Evolutionary conservation across 139 green algal species (phyloP).

Genomic region (Chlorella ohadii): DNA sequence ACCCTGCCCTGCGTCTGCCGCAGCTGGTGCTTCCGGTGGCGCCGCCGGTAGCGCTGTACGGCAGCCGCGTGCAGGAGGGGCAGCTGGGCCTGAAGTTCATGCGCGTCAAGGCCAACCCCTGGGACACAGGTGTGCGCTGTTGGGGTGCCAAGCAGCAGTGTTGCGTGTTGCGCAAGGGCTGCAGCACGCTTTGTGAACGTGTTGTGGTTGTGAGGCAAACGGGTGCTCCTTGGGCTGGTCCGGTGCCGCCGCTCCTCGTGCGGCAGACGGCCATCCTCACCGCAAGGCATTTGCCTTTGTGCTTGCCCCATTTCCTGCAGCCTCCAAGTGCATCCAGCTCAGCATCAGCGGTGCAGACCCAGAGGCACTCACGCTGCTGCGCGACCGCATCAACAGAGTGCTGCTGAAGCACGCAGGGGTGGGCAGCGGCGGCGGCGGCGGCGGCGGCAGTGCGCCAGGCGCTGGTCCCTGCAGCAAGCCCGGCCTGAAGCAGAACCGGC

Average conservation of each 20-base stretch:
- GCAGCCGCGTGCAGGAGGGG: conserved; percentile 27
- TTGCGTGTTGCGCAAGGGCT: too few relatives aligned
- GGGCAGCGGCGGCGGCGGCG: background rate
- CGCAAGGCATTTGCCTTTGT: too few relatives aligned
- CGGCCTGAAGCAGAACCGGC: background rate
- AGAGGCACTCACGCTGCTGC: background rate
- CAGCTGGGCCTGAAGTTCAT: conserved; percentile 51
- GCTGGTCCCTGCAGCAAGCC: background rate
- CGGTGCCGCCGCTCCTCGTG: too few relatives aligned
- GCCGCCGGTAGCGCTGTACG: conserved; percentile 43
- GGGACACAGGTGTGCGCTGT: conserved; percentile 43
- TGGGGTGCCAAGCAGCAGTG: too few relatives aligned
- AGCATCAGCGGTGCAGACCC: conserved; percentile 12
- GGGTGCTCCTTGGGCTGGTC: too few relatives aligned
- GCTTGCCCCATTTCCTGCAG: background rate
- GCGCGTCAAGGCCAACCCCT: conserved; percentile 36
- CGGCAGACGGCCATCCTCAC: too few relatives aligned
- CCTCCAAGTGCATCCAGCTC: conserved; percentile 33
- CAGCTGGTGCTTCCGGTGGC: conserved; percentile 36
- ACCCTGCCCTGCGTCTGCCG: background rate
- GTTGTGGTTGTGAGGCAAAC: too few relatives aligned
- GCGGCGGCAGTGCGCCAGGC: too few relatives aligned
- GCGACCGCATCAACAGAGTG: conserved; percentile 2
- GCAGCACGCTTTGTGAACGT: too few relatives aligned
- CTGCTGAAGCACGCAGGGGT: background rate